These are phyloP conservation scores for Sarcocystis neurona DNA, from an alignment of 169 alveolate genomes.

Conservation along the genomic window DNA sequence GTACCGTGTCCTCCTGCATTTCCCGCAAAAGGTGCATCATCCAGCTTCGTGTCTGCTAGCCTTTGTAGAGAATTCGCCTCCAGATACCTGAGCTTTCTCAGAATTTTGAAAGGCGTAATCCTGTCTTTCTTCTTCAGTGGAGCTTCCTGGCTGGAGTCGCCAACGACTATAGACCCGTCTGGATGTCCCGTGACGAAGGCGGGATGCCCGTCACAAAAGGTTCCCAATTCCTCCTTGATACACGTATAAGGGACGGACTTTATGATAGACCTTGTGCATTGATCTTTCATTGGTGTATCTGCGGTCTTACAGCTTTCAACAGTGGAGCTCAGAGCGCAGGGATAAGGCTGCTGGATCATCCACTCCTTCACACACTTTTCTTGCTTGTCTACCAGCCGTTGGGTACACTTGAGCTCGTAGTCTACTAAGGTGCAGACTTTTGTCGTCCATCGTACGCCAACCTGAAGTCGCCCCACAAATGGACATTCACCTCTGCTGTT, in stretches of 20 bases:
- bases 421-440: not conserved
- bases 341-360: slow-evolving; percentile 13
- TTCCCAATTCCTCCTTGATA: not conserved
- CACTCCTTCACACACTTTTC: slow-evolving; percentile 20
- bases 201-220: not conserved
- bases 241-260: not conserved
- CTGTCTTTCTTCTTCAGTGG: not conserved
- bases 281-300: not conserved
- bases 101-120: not conserved
- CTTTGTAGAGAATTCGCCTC: not conserved
- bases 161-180: not conserved
- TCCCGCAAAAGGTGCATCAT: no score
- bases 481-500: no score
- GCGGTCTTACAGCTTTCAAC: not conserved
- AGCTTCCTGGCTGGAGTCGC: not conserved
- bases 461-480: not conserved
- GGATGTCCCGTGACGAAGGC: not conserved
- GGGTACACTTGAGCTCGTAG: slow-evolving; percentile 13
- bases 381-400: not conserved
- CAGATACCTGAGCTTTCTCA: not conserved
- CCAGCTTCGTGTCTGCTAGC: no score
- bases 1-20: no score
- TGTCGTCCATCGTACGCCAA: not conserved
- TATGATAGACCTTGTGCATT: not conserved
- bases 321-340: slow-evolving; percentile 9